Evolutionary conservation across 805 yeast genomes (phyloP).

Genomic region (Ogataea henricii): DNA sequence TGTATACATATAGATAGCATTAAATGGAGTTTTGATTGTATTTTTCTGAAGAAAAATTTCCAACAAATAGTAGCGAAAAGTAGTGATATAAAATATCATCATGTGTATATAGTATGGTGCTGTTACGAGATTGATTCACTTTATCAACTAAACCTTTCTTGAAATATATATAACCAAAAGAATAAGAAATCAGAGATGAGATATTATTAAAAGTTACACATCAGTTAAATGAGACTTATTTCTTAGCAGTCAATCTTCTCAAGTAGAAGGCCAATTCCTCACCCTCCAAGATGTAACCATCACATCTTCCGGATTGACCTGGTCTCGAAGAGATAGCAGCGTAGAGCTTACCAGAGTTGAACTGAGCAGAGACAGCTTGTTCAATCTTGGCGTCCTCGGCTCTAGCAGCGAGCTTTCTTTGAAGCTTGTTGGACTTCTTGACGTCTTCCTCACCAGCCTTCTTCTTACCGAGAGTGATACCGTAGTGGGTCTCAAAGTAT

Average conservation of each 20-base stretch:
- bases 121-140: too few species aligned
- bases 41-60: too few species aligned
- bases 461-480: constrained; percentile 90
- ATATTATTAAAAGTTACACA: constrained; percentile 27
- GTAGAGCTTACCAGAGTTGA: constrained; percentile 98
- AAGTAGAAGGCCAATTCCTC: constrained; percentile 99
- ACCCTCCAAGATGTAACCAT: constrained; percentile 99
- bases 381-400: constrained; percentile 82
- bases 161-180: neutral
- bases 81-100: too few species aligned
- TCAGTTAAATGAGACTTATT: constrained; percentile 52
- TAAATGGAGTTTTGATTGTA: neutral
- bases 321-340: constrained; percentile 99
- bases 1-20: constrained; percentile 3
- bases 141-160: too few species aligned
- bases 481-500: constrained; percentile 99
- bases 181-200: constrained; percentile 34
- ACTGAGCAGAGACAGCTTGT: constrained; percentile 90
- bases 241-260: constrained; percentile 99
- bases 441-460: constrained; percentile 59
- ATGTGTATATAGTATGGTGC: too few species aligned
- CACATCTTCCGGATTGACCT: constrained; percentile 99
- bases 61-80: too few species aligned
- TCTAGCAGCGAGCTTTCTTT: constrained; percentile 94
- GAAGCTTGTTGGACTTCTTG: constrained; percentile 73